phyloP scores from a whole-genome alignment of 108 stramenopile species.

The Cylindrotheca closterium region DNA sequence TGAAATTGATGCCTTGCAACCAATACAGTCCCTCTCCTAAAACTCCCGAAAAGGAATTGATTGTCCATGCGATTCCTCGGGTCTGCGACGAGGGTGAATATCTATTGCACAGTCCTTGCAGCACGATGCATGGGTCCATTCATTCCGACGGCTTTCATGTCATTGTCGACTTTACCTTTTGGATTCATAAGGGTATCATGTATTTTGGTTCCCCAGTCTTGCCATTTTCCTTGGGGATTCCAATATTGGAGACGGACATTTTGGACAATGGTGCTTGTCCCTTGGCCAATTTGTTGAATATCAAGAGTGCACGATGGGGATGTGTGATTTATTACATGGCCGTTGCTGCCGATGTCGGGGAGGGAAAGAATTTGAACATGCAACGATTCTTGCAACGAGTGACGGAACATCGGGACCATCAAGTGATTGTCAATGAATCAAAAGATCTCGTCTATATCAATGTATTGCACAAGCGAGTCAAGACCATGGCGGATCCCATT shows the following conservation, averaged over 20 bases:
- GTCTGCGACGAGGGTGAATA: constrained; percentile 10
- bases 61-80: constrained; percentile 11
- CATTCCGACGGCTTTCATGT: constrained; percentile 4
- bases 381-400: constrained; percentile 11
- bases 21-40: not conserved
- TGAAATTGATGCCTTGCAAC: not conserved
- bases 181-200: constrained; percentile 5
- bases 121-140: not conserved
- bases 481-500: not conserved
- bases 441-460: constrained; percentile 1
- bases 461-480: not conserved
- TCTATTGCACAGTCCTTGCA: constrained; percentile 6
- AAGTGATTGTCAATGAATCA: not conserved
- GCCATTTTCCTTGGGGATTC: constrained; percentile 16
- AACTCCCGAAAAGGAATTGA: not conserved
- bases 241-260: constrained; percentile 1
- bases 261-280: not conserved
- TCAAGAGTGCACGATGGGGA: constrained; percentile 11
- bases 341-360: constrained; percentile 14
- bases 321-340: constrained; percentile 20
- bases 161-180: constrained; percentile 11
- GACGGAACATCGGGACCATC: constrained; percentile 17
- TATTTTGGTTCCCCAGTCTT: constrained; percentile 3
- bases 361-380: constrained; percentile 18
- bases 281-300: not conserved